A percentile compares a stretch with the other conserved stretches of the same genome.
Evolutionary conservation across 306 rosid species (phyloP).

Genomic region (Lotus japonicus): DNA sequence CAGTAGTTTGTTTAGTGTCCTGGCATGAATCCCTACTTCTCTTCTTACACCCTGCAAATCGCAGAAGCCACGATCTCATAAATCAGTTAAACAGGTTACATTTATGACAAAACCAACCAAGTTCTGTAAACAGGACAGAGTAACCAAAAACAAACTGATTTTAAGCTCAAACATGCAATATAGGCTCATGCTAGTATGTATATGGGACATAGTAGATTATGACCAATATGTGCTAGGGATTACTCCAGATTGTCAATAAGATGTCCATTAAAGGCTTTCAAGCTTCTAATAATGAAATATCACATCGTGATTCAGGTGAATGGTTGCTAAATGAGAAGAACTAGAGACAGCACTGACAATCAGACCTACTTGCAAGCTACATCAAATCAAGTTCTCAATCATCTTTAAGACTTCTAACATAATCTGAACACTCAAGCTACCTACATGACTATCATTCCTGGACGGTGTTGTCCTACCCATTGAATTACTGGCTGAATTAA

Average conservation of each 20-base stretch:
- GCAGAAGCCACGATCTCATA: background rate
- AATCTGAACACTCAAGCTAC: background rate
- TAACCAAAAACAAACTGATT: too few species aligned
- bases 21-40: constrained; percentile 85
- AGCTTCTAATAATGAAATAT: background rate
- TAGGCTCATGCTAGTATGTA: too few species aligned
- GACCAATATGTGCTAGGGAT: background rate
- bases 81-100: background rate
- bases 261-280: background rate
- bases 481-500: too few species aligned
- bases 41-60: constrained; percentile 86
- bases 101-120: background rate
- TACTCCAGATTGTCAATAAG: background rate
- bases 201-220: background rate
- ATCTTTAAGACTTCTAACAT: background rate
- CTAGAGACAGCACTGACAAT: background rate
- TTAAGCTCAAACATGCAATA: too few species aligned
- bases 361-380: background rate
- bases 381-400: background rate
- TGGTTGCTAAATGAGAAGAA: background rate
- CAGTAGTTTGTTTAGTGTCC: constrained; percentile 51
- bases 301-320: background rate
- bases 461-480: too few species aligned
- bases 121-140: too few species aligned
- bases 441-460: background rate